Evolutionary conservation across 331 rosid genomes (phyloP).

Genomic region (Quercus lobata): DNA sequence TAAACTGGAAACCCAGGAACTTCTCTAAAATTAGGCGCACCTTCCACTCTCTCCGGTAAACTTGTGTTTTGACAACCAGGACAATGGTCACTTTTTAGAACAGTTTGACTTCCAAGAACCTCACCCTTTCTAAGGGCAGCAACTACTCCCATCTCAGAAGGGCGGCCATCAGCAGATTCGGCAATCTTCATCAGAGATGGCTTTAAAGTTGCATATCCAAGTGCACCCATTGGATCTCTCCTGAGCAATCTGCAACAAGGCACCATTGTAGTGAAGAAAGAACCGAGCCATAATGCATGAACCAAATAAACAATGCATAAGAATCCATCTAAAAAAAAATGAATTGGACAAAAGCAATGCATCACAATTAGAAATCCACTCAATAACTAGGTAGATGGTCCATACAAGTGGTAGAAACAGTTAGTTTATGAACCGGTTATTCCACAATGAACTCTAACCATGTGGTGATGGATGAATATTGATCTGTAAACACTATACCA

Average conservation of each 20-base stretch:
- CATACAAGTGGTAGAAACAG: background rate
- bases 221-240: slow-evolving; percentile 98
- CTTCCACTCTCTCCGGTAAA: slow-evolving; percentile 74
- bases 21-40: slow-evolving; percentile 87
- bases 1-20: slow-evolving; percentile 90
- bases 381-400: background rate
- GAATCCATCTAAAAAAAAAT: background rate
- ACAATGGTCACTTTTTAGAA: slow-evolving; percentile 56
- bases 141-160: too few relatives aligned
- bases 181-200: slow-evolving; percentile 65
- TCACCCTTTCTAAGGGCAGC: too few relatives aligned
- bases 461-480: background rate
- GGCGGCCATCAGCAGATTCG: slow-evolving; percentile 74
- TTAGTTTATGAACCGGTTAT: background rate
- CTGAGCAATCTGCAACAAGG: slow-evolving; percentile 62
- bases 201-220: slow-evolving; percentile 67
- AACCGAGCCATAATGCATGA: background rate
- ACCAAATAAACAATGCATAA: slow-evolving; percentile 9
- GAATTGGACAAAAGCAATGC: background rate
- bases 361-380: slow-evolving; percentile 5
- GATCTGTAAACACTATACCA: background rate
- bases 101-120: too few relatives aligned
- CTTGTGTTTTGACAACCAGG: slow-evolving; percentile 72
- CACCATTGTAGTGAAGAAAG: background rate
- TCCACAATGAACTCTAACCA: background rate